Percentiles rank a stretch among this genome's conserved stretches.
These are phyloP conservation scores for Xeromyces bisporus DNA, from an alignment of 495 filamentous ascomycete species.

Conservation along the genomic window DNA sequence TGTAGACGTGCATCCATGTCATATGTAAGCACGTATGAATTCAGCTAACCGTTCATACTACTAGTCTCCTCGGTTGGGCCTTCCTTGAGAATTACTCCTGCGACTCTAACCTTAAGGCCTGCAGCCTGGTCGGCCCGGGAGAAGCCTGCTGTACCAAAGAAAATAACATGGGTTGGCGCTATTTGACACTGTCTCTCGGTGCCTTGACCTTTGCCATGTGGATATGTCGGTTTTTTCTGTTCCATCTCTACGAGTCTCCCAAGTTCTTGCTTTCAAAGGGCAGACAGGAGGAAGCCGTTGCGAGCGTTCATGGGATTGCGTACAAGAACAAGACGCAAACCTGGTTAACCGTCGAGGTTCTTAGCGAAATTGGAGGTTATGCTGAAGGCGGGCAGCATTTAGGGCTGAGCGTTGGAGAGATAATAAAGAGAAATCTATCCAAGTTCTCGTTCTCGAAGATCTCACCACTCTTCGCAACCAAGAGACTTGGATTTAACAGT, in stretches of 20 bases:
- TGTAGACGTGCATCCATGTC: constrained; percentile 10
- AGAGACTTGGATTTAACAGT: constrained; percentile 30
- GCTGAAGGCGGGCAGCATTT: constrained; percentile 16
- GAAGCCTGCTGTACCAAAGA: constrained; percentile 34
- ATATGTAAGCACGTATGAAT: no score
- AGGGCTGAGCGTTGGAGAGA: constrained; percentile 24
- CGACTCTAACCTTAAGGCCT: constrained; percentile 14
- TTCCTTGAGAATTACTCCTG: constrained; percentile 38
- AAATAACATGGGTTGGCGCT: constrained; percentile 72
- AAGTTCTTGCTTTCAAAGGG: constrained; percentile 64
- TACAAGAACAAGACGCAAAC: constrained; percentile 35
- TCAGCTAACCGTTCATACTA: no score
- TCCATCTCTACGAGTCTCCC: constrained; percentile 66
- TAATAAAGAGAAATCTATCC: constrained; percentile 32
- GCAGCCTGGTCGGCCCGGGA: constrained; percentile 16
- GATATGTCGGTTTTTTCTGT: constrained; percentile 52
- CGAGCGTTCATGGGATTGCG: constrained; percentile 44
- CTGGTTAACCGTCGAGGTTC: constrained; percentile 35
- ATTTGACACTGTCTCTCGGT: constrained; percentile 53
- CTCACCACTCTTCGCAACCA: constrained; percentile 34
- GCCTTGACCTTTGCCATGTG: constrained; percentile 56
- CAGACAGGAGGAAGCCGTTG: constrained; percentile 53
- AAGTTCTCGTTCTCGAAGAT: constrained; percentile 41
- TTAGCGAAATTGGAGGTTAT: constrained; percentile 37
- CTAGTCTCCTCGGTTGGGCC: constrained; percentile 37